Evolutionary conservation across 805 yeast genomes (phyloP), one percentile per base, ranked within the genome.

Genomic region (Ogataea populi-albae): DNA sequence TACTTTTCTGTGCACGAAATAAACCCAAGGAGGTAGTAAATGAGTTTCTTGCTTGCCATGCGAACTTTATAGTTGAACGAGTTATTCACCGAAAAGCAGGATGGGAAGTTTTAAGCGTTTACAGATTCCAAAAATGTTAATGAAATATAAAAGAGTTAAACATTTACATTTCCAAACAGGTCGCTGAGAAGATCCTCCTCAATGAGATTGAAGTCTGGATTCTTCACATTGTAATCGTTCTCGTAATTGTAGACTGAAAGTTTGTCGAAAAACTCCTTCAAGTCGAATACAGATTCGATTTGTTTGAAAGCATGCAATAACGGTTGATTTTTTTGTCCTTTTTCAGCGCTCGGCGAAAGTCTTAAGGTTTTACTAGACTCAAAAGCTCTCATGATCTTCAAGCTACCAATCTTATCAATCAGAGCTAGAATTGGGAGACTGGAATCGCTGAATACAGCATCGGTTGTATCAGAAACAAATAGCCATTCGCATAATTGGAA

Each of bases 1-100:
- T 93, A 10, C 63, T 93, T 22, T 93, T 93, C 51, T 91, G 98
- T 59, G 96, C 95, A 6, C 68, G 96, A 45, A 93, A 93, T 54
- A 73, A 79, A 23, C 98, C 98, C 0, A 75, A 73, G 10, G 41
- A 55, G 5, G 85, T 89, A 1, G 71, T 70, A 0, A 47, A 55
- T 6, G 28, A 34, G 2, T 81, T 86, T 79, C 35, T 50, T 11
- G 5, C 23, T 2, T n/a, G 27, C 4, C 34, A 47, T 30, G 17
- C 19, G 1, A 37, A 45, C 2, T 91, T 95, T 87, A 35, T 36
- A 0, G 75, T 74, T 1, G 63, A 65, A 2, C 47, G 62, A n/a
- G 65, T 86, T 1, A 71, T 77, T 4, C 68, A 69, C 28, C 69
- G 97, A 36, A 86, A 85, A 51, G 96, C 96, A 1, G 98, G 98